phyloP scores from a whole-genome alignment of 1,139 yeast genomes.

The Trichomonascaceae sp. region DNA sequence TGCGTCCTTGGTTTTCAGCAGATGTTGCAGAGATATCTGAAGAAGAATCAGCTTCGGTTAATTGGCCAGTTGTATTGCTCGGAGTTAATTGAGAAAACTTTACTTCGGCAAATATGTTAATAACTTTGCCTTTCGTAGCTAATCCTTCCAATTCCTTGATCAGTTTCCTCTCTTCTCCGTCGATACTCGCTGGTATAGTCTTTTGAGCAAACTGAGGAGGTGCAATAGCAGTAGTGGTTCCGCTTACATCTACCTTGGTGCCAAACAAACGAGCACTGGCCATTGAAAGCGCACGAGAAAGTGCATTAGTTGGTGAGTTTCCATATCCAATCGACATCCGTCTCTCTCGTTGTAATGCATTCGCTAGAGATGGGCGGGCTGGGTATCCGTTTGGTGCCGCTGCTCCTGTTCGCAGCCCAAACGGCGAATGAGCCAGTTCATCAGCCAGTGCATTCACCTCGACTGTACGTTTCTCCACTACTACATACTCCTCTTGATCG shows the following conservation, averaged over 20 bases:
- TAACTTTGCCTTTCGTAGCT: slow-evolving; percentile 87
- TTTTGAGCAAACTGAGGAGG: slow-evolving; percentile 33
- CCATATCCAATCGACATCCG: slow-evolving; percentile 37
- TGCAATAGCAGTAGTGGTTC: slow-evolving; percentile 23
- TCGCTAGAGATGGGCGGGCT: slow-evolving; percentile 1
- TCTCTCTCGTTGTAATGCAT: slow-evolving; percentile 16
- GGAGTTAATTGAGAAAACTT: slow-evolving; percentile 82
- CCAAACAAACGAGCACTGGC: slow-evolving; percentile 90
- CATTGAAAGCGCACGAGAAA: slow-evolving; percentile 78
- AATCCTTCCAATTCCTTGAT: slow-evolving; percentile 58
- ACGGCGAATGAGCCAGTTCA: slow-evolving; percentile 48
- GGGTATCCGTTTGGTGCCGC: background rate
- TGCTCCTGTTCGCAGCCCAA: background rate
- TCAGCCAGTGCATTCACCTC: slow-evolving; percentile 95
- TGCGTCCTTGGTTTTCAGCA: background rate
- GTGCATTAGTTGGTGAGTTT: slow-evolving; percentile 80
- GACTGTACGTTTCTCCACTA: slow-evolving; percentile 88
- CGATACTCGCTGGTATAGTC: slow-evolving; percentile 18
- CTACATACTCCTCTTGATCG: slow-evolving; percentile 64
- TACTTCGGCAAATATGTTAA: slow-evolving; percentile 83
- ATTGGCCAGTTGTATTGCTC: background rate
- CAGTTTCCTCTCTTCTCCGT: slow-evolving; percentile 34
- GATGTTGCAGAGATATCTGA: background rate
- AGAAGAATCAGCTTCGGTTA: slow-evolving; percentile 2
- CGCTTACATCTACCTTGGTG: slow-evolving; percentile 25